Evolutionary conservation across 768 basidiomycete genomes (phyloP).

Genomic region (Pleurotus citrinopileatus): DNA sequence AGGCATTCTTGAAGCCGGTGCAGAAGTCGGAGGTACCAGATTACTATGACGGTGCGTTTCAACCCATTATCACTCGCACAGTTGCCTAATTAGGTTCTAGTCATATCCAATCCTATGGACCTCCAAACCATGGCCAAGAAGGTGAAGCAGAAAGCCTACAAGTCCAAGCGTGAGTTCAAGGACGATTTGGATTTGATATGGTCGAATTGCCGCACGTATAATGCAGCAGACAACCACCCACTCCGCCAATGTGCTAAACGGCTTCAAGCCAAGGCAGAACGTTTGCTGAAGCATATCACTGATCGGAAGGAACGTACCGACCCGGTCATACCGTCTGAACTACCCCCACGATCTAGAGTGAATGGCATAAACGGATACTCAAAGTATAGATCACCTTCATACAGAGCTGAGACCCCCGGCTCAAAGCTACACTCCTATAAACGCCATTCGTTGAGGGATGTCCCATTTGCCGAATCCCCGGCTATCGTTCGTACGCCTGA

Average conservation of each 20-base stretch:
- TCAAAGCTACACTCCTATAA: constrained; percentile 26
- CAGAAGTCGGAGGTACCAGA: constrained; percentile 87
- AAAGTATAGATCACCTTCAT: constrained; percentile 38
- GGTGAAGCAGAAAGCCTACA: constrained; percentile 89
- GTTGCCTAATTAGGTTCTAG: constrained; percentile 36
- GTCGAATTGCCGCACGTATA: constrained; percentile 93
- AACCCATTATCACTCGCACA: constrained; percentile 8
- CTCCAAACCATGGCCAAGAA: constrained; percentile 90
- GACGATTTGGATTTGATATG: constrained; percentile 96
- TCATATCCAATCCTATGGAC: constrained; percentile 96
- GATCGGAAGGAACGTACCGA: constrained; percentile 83
- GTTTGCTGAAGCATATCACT: constrained; percentile 83
- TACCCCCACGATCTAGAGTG: constrained; percentile 32
- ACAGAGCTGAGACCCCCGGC: constrained; percentile 19
- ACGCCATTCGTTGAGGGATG: constrained; percentile 31
- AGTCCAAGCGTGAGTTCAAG: constrained; percentile 90
- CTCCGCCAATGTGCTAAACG: constrained; percentile 79
- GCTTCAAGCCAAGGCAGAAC: constrained; percentile 81
- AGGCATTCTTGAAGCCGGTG: constrained; percentile 92
- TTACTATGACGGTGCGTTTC: constrained; percentile 80
- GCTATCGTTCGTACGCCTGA: constrained; percentile 69
- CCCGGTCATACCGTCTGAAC: constrained; percentile 56
- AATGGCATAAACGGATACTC: constrained; percentile 42
- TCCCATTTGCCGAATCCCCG: constrained; percentile 61
- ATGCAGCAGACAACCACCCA: constrained; percentile 88